Base-by-base conservation (phyloP, 2,329 filamentous ascomycete genomes). In the Sclerotinia minor region DNA sequence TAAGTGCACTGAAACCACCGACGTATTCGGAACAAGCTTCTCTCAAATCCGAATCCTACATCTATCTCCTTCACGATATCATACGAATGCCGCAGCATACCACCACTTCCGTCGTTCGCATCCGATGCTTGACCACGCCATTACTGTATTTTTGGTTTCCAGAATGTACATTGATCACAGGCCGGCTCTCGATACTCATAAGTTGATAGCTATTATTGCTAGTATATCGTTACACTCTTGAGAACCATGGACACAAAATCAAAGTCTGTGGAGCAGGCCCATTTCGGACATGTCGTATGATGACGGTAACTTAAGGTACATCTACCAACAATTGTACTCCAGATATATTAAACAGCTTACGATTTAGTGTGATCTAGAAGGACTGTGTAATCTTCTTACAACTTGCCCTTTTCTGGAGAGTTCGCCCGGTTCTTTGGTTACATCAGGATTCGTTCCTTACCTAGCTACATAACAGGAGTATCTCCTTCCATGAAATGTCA, bases 361-460 rank as follows among this genome's bases (percentile, higher is more conserved):
- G 15, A 61, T 38, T 50, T 61, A 38, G 29, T 35, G 45, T 50
- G 15, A 61, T 61, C 59, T 63, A 63, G 32, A 63, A 63, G 59
- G 45, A 61, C 35, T 38, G 44, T 60, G 26, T 24, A 49, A 49
- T 49, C 44, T 61, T 61, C 58, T 61, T 11, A 61, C 13, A 38
- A 61, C 44, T 52, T 63, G 11, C 59, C 45, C 59, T 38, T 61
- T 50, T 63, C 59, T 41, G 8, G 38, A 7, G 24, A 26, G 59
- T 26, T 50, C 45, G 59, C 45, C 45, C 29, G 13, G 19, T 26
- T 24, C 15, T 41, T 41, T 35, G 32, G 45, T 63, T 63, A 50
- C 45, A 52, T 50, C 21, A 50, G 59, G 59, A 63, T 63, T 50
- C 45, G 19, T 50, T 29, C 38, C 45, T 50, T 50, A 50, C 45